A percentile compares a stretch with the other conserved stretches of the same genome.
phyloP scores from a whole-genome alignment of 1,284 basidiomycete genomes.

The Cutaneotrichosporon mucoides region DNA sequence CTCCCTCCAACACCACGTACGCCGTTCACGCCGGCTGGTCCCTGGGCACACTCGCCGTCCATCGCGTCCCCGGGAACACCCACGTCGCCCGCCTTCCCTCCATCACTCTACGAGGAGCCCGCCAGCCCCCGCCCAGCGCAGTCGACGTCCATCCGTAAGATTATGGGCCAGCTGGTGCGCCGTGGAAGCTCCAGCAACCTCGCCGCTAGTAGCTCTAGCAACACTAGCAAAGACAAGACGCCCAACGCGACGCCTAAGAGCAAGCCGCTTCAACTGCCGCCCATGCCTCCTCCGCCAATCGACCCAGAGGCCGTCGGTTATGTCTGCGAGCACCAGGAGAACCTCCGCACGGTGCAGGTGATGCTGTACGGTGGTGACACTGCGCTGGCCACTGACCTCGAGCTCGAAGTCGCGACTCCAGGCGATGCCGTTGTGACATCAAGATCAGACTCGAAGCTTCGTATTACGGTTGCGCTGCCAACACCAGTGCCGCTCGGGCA shows the following conservation, averaged over 20 bases:
- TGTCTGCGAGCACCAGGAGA: constrained; percentile 79
- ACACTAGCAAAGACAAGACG: background rate
- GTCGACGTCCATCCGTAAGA: constrained; percentile 1
- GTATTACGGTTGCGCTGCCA: constrained; percentile 63
- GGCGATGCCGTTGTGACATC: constrained; percentile 59
- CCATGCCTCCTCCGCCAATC: background rate
- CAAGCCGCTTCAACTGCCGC: background rate
- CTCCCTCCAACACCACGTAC: background rate
- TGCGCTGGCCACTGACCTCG: constrained; percentile 26
- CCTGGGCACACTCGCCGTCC: background rate
- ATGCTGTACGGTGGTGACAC: constrained; percentile 51
- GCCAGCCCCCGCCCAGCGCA: background rate
- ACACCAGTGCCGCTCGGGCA: constrained; percentile 60
- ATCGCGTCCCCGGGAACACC: background rate
- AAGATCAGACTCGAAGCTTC: constrained; percentile 57
- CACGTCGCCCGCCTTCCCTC: background rate
- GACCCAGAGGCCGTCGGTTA: constrained; percentile 48
- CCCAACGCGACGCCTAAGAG: background rate
- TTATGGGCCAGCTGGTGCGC: background rate
- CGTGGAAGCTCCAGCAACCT: background rate
- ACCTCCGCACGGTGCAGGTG: constrained; percentile 66
- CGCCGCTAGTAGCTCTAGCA: too few species aligned
- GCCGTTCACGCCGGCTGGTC: background rate
- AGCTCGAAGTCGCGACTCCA: constrained; percentile 46
- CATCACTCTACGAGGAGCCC: background rate